A percentile compares a stretch with the other conserved stretches of the same genome.
phyloP scores from a whole-genome alignment of 2,329 filamentous ascomycete species.

The Blastomyces silverae region DNA sequence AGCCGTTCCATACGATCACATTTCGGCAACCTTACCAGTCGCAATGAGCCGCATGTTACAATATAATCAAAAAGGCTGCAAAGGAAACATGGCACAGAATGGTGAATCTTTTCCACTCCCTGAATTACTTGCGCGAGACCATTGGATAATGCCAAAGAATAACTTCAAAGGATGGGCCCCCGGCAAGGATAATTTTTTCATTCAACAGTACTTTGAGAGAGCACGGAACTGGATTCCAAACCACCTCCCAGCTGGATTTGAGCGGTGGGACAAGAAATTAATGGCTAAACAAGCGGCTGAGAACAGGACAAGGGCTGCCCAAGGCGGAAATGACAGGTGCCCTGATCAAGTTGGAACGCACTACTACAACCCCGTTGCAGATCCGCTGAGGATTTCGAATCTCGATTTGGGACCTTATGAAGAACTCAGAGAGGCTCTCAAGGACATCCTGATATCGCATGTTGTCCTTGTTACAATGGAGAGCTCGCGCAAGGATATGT shows the following conservation, averaged over 20 bases:
- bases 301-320: conserved; percentile 6
- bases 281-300: not conserved
- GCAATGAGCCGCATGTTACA: conserved; percentile 24
- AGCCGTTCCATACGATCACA: conserved; percentile 28
- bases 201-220: conserved; percentile 16
- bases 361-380: conserved; percentile 27
- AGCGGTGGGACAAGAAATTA: conserved; percentile 23
- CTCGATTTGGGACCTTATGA: conserved; percentile 27
- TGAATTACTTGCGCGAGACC: conserved; percentile 24
- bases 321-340: conserved; percentile 13
- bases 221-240: conserved; percentile 25
- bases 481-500: conserved; percentile 31
- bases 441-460: conserved; percentile 28
- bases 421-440: conserved; percentile 25
- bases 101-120: conserved; percentile 26
- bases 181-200: conserved; percentile 16
- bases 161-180: conserved; percentile 32
- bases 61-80: conserved; percentile 11
- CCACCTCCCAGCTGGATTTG: conserved; percentile 27
- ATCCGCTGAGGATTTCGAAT: conserved; percentile 31
- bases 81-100: conserved; percentile 12
- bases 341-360: conserved; percentile 13
- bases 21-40: conserved; percentile 29
- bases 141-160: conserved; percentile 27
- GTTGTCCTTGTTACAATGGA: conserved; percentile 31